Base-by-base conservation (phyloP, 2,329 filamentous ascomycete genomes). In the Aspergillus fructus region DNA sequence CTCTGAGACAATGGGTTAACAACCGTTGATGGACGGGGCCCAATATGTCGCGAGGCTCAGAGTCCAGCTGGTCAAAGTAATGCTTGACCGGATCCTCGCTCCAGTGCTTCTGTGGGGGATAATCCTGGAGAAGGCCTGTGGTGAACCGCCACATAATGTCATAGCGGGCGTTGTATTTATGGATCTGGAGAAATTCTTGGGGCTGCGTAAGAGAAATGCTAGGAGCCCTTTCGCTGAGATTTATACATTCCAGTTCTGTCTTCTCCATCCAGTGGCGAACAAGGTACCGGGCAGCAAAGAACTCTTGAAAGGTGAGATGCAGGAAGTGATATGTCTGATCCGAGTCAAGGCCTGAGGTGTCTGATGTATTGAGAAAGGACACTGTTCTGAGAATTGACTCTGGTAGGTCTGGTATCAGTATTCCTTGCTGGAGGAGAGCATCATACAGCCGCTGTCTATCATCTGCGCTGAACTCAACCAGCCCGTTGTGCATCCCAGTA, bases 131-230 rank as follows among this genome's bases (percentile, higher is more conserved):
- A n/a, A 78, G 57, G n/a, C 76, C 76, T 4, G 71, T 59, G 34
- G 76, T 71, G 65, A 79, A 79, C 17, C 75, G 71, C 77, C 75
- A 79, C 3, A 79, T 59, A 3, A 79, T 68, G 52, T 77, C 68
- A 59, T 76, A 79, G 33, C 70, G 71, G 21, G 62, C 34, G 27
- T 64, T 64, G 60, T 79, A 79, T 60, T 79, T 79, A 11, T 76
- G 23, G 50, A 66, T 45, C 27, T 53, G 60, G 30, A 79, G 62
- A 54, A 75, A 76, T 3, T 54, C 27, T 49, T 55, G 33, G 2
- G 57, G 53, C 54, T 47, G 11, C 8, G 41, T n/a, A 37, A 19
- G 12, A 4, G 7, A 17, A 9, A 39, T 37, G 9, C 13, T 1
- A 13, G 24, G 39, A 17, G 11, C 40, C 23, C 5, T 34, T 39